Evolutionary conservation across 192 early-diverging fungal genomes (phyloP).

Genomic region (Backusella macrospora): DNA sequence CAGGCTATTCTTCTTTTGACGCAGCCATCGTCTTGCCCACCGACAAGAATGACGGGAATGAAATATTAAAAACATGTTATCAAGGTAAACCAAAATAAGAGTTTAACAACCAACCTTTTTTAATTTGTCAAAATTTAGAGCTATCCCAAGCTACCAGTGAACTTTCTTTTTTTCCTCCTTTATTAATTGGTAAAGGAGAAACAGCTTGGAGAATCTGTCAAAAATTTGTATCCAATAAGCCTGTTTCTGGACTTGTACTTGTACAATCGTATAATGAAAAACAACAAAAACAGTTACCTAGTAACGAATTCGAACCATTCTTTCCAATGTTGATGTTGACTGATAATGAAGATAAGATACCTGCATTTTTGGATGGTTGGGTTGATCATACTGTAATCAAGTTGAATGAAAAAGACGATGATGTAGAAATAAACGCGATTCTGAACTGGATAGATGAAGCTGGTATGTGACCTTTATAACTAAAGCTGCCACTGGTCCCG

Average conservation of each 20-base stretch:
- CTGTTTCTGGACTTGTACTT: constrained; percentile 24
- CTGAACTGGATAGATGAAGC: constrained; percentile 28
- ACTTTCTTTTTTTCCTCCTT: constrained; percentile 30
- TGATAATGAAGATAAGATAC: neutral
- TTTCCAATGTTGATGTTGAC: constrained; percentile 23
- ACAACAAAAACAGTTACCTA: constrained; percentile 7
- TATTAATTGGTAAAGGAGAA: constrained; percentile 22
- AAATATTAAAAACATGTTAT: neutral
- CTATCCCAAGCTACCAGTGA: constrained; percentile 1
- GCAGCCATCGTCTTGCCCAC: neutral
- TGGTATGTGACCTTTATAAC: constrained; percentile 26
- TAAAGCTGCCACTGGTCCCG: neutral
- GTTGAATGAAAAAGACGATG: neutral
- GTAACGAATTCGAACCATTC: constrained; percentile 25
- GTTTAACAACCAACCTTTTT: neutral
- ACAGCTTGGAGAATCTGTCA: constrained; percentile 19
- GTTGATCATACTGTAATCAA: constrained; percentile 10
- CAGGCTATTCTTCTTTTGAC: neutral
- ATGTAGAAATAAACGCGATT: neutral
- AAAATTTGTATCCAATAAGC: constrained; percentile 31
- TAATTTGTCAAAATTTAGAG: constrained; percentile 7
- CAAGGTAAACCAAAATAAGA: constrained; percentile 2
- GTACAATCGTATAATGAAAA: neutral
- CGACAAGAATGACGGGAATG: neutral
- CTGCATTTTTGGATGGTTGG: constrained; percentile 20